Conservation (phyloP, 257 asterid genomes). For the Scutellaria galericulata region DNA sequence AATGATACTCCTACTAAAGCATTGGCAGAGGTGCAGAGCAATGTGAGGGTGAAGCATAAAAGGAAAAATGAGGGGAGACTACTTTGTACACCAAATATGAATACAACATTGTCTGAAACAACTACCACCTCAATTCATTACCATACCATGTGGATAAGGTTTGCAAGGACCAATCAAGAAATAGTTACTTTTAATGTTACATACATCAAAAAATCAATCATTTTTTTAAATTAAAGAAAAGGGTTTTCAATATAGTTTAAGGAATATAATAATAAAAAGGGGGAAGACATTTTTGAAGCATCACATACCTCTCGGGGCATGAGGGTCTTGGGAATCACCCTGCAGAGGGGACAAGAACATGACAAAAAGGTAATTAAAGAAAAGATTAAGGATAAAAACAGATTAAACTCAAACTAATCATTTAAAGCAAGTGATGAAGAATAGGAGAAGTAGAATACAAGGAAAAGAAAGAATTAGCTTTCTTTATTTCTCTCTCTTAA, state of each 20-base stretch:
- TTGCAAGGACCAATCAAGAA: slow-evolving; percentile 42
- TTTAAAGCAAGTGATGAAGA: slow-evolving; percentile 25
- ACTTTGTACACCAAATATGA: slow-evolving; percentile 40
- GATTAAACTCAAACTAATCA: slow-evolving; percentile 39
- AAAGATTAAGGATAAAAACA: slow-evolving; percentile 9
- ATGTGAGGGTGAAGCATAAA: slow-evolving; percentile 49
- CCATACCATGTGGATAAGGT: slow-evolving; percentile 52
- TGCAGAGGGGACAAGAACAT: slow-evolving; percentile 75
- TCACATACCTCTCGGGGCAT: slow-evolving; percentile 97
- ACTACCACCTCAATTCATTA: slow-evolving; percentile 40
- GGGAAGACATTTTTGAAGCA: slow-evolving; percentile 42
- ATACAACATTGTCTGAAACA: slow-evolving; percentile 36
- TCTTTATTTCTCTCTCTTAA: too few species aligned
- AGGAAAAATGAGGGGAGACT: slow-evolving; percentile 42
- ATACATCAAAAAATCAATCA: slow-evolving; percentile 6
- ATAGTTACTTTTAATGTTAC: neutral
- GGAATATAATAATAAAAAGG: slow-evolving; percentile 40
- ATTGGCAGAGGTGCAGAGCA: slow-evolving; percentile 33
- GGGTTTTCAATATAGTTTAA: slow-evolving; percentile 19
- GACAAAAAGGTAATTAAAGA: slow-evolving; percentile 56
- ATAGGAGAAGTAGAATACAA: slow-evolving; percentile 24
- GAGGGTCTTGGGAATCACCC: slow-evolving; percentile 99
- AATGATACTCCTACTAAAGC: slow-evolving; percentile 8
- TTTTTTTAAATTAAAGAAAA: slow-evolving; percentile 15
- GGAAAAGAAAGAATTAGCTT: slow-evolving; percentile 4